These are phyloP conservation scores for Diaporthe destruens DNA, from an alignment of 2,329 filamentous ascomycete genomes.

Conservation along the genomic window DNA sequence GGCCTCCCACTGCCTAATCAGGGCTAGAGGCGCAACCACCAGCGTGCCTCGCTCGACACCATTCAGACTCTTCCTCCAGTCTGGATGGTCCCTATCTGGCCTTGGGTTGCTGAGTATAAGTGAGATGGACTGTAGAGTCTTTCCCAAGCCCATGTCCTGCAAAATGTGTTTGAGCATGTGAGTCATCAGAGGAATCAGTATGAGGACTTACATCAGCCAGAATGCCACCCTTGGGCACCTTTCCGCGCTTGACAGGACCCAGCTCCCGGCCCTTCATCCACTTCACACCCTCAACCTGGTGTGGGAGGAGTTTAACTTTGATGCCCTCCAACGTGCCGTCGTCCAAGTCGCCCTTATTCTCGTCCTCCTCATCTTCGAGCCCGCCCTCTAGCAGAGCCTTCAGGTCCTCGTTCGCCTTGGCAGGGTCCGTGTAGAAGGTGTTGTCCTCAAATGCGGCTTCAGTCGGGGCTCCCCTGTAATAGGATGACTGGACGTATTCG, in stretches of 20 bases:
- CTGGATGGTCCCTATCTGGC: slow-evolving; percentile 68
- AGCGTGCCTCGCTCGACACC: slow-evolving; percentile 83
- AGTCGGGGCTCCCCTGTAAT: slow-evolving; percentile 33
- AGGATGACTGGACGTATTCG: slow-evolving; percentile 51
- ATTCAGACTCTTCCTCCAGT: slow-evolving; percentile 77
- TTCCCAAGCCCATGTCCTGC: slow-evolving; percentile 93
- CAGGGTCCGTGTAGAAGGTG: slow-evolving; percentile 75
- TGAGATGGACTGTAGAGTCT: slow-evolving; percentile 94
- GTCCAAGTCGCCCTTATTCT: slow-evolving; percentile 55
- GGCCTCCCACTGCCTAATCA: slow-evolving; percentile 97
- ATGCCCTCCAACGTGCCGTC: slow-evolving; percentile 79
- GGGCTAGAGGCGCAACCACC: slow-evolving; percentile 90
- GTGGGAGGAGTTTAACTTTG: slow-evolving; percentile 88
- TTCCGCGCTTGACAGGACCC: slow-evolving; percentile 84
- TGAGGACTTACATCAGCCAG: slow-evolving; percentile 74
- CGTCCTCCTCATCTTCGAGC: slow-evolving; percentile 77
- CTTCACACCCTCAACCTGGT: slow-evolving; percentile 92
- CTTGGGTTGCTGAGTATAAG: slow-evolving; percentile 87
- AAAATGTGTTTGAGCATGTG: neutral
- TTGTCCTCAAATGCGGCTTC: slow-evolving; percentile 54
- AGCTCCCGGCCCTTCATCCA: slow-evolving; percentile 97
- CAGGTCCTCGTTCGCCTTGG: slow-evolving; percentile 79
- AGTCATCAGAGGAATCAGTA: too few relatives aligned
- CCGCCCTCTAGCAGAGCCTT: slow-evolving; percentile 87
- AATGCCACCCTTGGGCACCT: slow-evolving; percentile 90